Evolutionary conservation across 495 filamentous ascomycete species (phyloP).

Genomic region (Talaromyces proteolyticus): DNA sequence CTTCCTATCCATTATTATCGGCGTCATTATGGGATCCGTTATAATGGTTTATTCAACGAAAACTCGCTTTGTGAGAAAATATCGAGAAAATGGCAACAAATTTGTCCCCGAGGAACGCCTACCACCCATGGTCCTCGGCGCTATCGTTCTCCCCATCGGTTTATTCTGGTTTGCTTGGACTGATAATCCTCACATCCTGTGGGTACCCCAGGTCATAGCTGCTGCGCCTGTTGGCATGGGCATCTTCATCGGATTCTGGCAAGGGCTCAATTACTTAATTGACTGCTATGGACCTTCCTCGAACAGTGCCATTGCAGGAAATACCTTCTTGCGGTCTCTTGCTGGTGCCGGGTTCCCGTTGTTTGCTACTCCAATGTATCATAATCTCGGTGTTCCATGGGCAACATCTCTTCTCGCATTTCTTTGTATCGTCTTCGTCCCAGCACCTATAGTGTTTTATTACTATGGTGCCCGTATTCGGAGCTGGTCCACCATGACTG

Average conservation of each 20-base stretch:
- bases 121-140: conserved; percentile 44
- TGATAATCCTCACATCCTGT: conserved; percentile 21
- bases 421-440: conserved; percentile 29
- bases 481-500: too few species aligned
- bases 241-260: conserved; percentile 60
- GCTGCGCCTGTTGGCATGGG: conserved; percentile 65
- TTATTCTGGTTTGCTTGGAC: conserved; percentile 57
- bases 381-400: conserved; percentile 35
- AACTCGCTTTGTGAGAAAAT: conserved; percentile 22
- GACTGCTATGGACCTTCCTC: conserved; percentile 71
- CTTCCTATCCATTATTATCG: conserved; percentile 55
- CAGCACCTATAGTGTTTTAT: conserved; percentile 33
- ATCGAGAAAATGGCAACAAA: conserved; percentile 14
- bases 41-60: conserved; percentile 30
- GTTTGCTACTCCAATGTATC: conserved; percentile 34
- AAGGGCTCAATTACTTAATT: conserved; percentile 68
- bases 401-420: conserved; percentile 39
- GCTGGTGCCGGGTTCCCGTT: conserved; percentile 52
- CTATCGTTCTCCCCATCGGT: conserved; percentile 40
- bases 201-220: conserved; percentile 31
- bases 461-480: conserved; percentile 29
- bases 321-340: conserved; percentile 51
- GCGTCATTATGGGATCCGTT: conserved; percentile 56
- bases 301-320: conserved; percentile 63
- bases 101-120: conserved; percentile 44